A percentile compares a stretch with the other conserved stretches of the same genome.
phyloP scores from a whole-genome alignment of 305 asterid species.

The Ruellia speciosa region DNA sequence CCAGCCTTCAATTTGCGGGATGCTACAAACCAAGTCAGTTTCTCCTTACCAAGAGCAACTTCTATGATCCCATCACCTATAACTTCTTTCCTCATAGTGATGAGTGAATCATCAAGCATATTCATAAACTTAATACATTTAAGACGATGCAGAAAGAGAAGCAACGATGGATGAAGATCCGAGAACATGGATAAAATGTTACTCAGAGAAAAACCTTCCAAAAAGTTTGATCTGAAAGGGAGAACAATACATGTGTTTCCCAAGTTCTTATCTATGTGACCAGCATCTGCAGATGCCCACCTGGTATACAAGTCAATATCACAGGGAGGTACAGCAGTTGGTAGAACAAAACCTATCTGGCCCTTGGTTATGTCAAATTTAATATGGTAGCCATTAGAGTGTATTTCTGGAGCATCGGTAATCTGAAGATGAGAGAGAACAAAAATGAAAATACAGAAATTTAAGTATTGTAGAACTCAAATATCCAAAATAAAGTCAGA shows the following conservation, averaged over 20 bases:
- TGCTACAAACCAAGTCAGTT: constrained; percentile 84
- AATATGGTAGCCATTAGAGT: constrained; percentile 92
- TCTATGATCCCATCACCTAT: constrained; percentile 63
- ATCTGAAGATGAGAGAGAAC: constrained; percentile 48
- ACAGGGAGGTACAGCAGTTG: constrained; percentile 76
- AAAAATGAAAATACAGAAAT: background rate
- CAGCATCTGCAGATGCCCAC: constrained; percentile 46
- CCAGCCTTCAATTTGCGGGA: constrained; percentile 54
- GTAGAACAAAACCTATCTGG: constrained; percentile 95
- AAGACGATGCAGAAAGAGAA: constrained; percentile 89
- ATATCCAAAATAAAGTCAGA: background rate
- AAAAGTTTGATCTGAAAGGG: constrained; percentile 57
- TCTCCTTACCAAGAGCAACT: constrained; percentile 62
- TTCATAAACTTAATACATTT: constrained; percentile 70
- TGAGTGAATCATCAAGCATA: constrained; percentile 50
- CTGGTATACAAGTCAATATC: constrained; percentile 55
- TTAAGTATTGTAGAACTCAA: background rate
- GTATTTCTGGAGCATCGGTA: constrained; percentile 97
- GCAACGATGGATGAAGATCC: constrained; percentile 79
- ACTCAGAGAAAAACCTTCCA: constrained; percentile 47
- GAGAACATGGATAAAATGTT: constrained; percentile 76
- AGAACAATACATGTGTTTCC: constrained; percentile 93
- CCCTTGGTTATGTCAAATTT: constrained; percentile 85
- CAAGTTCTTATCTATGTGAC: constrained; percentile 25
- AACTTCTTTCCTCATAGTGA: constrained; percentile 75